Conservation (phyloP, 2,329 filamentous ascomycete species). For the Aureobasidium namibiae region DNA sequence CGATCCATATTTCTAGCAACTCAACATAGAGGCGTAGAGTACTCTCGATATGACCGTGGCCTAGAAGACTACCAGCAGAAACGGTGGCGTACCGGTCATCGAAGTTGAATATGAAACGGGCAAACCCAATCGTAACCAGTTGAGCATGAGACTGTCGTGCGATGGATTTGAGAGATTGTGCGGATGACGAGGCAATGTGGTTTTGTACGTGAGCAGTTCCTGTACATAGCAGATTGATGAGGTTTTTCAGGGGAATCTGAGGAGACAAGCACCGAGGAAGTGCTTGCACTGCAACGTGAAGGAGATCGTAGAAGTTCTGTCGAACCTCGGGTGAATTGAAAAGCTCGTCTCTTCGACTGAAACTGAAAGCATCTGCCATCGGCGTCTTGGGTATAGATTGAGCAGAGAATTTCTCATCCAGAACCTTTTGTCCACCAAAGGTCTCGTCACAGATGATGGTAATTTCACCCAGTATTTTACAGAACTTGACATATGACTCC, state of each 20-base stretch:
- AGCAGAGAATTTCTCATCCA: constrained; percentile 90
- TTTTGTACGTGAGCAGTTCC: constrained; percentile 91
- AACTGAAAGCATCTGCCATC: constrained; percentile 88
- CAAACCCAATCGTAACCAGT: constrained; percentile 92
- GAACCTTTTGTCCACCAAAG: constrained; percentile 87
- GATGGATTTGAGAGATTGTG: constrained; percentile 89
- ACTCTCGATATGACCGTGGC: constrained; percentile 87
- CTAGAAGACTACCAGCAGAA: constrained; percentile 95
- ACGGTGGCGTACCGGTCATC: constrained; percentile 96
- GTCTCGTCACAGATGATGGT: constrained; percentile 94
- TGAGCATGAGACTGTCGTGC: constrained; percentile 88
- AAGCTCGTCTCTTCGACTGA: constrained; percentile 74
- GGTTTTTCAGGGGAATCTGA: constrained; percentile 83
- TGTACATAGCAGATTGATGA: constrained; percentile 92
- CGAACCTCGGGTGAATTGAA: constrained; percentile 69
- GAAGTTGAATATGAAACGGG: constrained; percentile 96
- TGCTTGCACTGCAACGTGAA: constrained; percentile 92
- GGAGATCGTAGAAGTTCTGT: constrained; percentile 88
- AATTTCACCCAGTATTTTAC: constrained; percentile 90
- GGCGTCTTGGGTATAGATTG: constrained; percentile 86
- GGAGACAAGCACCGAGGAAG: constrained; percentile 86
- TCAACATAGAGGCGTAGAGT: constrained; percentile 90
- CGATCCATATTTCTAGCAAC: constrained; percentile 91
- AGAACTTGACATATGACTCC: constrained; percentile 85
- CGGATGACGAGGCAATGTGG: constrained; percentile 86